Evolutionary conservation across 2,329 filamentous ascomycete species (phyloP).

Genomic region (Mollisiaceae sp.): DNA sequence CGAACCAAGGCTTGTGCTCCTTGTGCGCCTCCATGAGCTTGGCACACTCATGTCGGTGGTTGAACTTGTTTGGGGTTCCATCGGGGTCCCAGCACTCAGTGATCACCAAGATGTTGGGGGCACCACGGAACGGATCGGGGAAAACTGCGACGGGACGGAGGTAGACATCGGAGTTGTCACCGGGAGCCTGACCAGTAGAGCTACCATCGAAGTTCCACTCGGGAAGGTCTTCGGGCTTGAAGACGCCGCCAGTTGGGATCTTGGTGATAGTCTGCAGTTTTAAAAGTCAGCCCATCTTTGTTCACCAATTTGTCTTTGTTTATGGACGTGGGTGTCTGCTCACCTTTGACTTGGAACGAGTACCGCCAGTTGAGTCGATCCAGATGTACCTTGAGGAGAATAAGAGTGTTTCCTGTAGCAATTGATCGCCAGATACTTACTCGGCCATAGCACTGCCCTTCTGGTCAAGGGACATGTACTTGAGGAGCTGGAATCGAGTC

Average conservation of each 20-base stretch:
- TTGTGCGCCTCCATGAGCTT: slow-evolving; percentile 89
- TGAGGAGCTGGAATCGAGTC: slow-evolving; percentile 70
- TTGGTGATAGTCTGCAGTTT: slow-evolving; percentile 64
- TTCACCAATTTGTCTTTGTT: neutral
- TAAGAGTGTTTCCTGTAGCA: slow-evolving; percentile 56
- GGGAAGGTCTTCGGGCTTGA: slow-evolving; percentile 66
- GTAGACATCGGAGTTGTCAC: slow-evolving; percentile 97
- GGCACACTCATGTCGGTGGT: slow-evolving; percentile 90
- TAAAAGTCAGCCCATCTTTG: slow-evolving; percentile 20
- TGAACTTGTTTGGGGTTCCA: slow-evolving; percentile 97
- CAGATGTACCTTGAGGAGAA: slow-evolving; percentile 71
- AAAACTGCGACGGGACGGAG: slow-evolving; percentile 88
- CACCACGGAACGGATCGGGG: slow-evolving; percentile 88
- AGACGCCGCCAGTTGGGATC: slow-evolving; percentile 51
- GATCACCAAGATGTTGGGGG: slow-evolving; percentile 92
- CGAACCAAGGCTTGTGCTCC: slow-evolving; percentile 91
- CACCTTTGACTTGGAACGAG: slow-evolving; percentile 96
- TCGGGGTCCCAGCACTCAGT: slow-evolving; percentile 94
- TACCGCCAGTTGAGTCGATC: slow-evolving; percentile 83
- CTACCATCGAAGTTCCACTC: slow-evolving; percentile 90
- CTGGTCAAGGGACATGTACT: slow-evolving; percentile 91
- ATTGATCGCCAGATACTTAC: slow-evolving; percentile 63
- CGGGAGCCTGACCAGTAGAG: slow-evolving; percentile 88
- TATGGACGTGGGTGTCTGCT: slow-evolving; percentile 47
- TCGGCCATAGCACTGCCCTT: slow-evolving; percentile 89